Evolutionary conservation across 2,329 filamentous ascomycete genomes (phyloP), one percentile per base, ranked within the genome.

Genomic region (Monilinia polystroma): DNA sequence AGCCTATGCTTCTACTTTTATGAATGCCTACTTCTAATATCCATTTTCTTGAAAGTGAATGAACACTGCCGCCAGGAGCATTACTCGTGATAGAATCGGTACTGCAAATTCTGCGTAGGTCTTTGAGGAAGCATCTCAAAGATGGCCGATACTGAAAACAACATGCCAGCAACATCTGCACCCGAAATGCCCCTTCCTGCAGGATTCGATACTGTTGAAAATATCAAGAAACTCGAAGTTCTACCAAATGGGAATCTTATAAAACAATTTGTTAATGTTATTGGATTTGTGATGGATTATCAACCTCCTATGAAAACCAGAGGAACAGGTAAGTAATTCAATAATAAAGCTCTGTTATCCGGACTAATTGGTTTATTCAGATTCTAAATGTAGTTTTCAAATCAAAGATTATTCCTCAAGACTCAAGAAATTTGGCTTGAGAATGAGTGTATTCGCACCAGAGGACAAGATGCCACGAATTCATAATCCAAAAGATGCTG

Each of bases 281-380:
- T 92, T 62, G 93, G 92, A 1, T 77, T 94, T 5, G 84, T 94
- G 4, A 85, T 86, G 63, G 90, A 94, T 72, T 83, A 82, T 59
- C 82, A 85, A 66, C 77, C 81, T 0, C 84, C 86, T 0, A 80
- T 80, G 0, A 66, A 75, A 14, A 87, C 87, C 1, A 79, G 69
- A 64, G 82, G 84, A 29, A 73, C 76, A 32, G 88, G 90, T 82
- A 77, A 70, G 76, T 55, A 12, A 26, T 35, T 23, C n/a, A 57
- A 32, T 23, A 12, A 60, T 26, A 11, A 49, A 49, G 2, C 66
- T 23, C 45, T 51, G 12, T 8, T 23, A 51, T 35, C 8, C 6
- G 35, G n/a, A 56, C 35, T 67, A n/a, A 67, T 32, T 14, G 14
- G 12, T 35, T 20, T 2, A 4, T 20, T 14, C 38, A 89, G 87